Evolutionary conservation across 2,329 filamentous ascomycete species (phyloP).

Genomic region (Cladosporium sp.): DNA sequence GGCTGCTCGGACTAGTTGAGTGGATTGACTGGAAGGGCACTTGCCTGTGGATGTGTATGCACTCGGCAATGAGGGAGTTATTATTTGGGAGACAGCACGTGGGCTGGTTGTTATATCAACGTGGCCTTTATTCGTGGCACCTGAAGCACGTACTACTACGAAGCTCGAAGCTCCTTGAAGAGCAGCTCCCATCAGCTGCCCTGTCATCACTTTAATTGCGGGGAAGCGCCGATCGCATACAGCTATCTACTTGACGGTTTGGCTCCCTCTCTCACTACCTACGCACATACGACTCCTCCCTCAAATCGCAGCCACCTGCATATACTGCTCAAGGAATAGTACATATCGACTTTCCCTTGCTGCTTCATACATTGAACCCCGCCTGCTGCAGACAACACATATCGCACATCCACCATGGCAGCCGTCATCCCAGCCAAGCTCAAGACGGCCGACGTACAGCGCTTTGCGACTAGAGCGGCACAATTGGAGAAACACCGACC

Average conservation of each 20-base stretch:
- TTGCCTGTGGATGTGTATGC: conserved; percentile 1
- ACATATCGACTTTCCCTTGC: not conserved
- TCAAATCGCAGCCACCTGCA: not conserved
- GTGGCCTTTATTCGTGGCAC: conserved; percentile 12
- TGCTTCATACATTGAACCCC: not conserved
- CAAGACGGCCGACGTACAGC: conserved; percentile 76
- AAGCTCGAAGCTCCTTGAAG: not conserved
- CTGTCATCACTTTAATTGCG: not conserved
- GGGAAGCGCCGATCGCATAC: not conserved
- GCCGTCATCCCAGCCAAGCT: conserved; percentile 69
- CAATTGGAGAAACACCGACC: conserved; percentile 85
- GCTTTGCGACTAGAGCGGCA: conserved; percentile 78
- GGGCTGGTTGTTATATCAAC: not conserved
- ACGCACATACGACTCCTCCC: not conserved
- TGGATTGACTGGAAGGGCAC: not conserved
- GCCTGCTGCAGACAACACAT: not conserved
- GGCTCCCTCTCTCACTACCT: not conserved
- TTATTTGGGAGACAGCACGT: not conserved
- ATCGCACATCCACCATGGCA: conserved; percentile 61
- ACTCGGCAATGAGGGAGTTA: not conserved
- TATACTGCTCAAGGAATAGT: not conserved
- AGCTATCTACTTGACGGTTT: not conserved
- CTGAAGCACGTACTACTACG: not conserved
- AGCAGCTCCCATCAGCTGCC: not conserved
- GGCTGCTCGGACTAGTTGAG: not conserved